Conservation (phyloP, 768 basidiomycete genomes). For the Kwoniella mangroviensis region DNA sequence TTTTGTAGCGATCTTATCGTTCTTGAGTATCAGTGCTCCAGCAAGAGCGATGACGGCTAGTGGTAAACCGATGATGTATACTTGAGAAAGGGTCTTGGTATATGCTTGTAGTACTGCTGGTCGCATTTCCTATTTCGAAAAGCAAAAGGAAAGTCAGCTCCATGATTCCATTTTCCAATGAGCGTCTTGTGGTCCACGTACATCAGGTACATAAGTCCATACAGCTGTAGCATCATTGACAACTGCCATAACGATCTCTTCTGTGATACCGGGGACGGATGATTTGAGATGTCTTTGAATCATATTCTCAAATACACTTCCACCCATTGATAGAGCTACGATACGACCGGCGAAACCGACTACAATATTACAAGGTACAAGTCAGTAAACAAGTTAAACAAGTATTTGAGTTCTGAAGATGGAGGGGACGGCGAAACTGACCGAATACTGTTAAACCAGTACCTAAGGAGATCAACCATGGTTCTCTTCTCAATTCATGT, state of each 20-base stretch:
- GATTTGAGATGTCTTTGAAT: conserved; percentile 49
- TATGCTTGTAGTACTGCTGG: conserved; percentile 35
- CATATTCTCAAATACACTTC: conserved; percentile 56
- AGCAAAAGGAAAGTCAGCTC: conserved; percentile 16
- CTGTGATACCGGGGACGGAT: conserved; percentile 44
- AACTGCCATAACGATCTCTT: conserved; percentile 33
- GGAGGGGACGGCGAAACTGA: conserved; percentile 28
- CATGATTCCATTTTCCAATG: too few species aligned
- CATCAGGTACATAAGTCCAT: conserved; percentile 48
- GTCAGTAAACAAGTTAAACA: neutral
- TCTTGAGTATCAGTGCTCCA: conserved; percentile 54
- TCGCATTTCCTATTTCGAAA: conserved; percentile 6
- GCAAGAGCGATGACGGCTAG: conserved; percentile 47
- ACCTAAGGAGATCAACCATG: conserved; percentile 56
- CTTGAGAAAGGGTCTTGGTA: conserved; percentile 41
- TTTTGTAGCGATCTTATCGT: conserved; percentile 52
- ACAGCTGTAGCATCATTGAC: conserved; percentile 52
- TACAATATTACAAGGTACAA: neutral
- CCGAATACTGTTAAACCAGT: conserved; percentile 58
- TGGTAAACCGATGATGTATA: conserved; percentile 58
- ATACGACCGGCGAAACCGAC: conserved; percentile 56
- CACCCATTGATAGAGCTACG: conserved; percentile 56
- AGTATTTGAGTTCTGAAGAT: conserved; percentile 12
- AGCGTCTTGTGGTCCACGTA: neutral
- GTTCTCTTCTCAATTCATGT: conserved; percentile 55